These are phyloP conservation scores for Nemania sp. DNA, from an alignment of 2,329 filamentous ascomycete genomes.

Conservation along the genomic window DNA sequence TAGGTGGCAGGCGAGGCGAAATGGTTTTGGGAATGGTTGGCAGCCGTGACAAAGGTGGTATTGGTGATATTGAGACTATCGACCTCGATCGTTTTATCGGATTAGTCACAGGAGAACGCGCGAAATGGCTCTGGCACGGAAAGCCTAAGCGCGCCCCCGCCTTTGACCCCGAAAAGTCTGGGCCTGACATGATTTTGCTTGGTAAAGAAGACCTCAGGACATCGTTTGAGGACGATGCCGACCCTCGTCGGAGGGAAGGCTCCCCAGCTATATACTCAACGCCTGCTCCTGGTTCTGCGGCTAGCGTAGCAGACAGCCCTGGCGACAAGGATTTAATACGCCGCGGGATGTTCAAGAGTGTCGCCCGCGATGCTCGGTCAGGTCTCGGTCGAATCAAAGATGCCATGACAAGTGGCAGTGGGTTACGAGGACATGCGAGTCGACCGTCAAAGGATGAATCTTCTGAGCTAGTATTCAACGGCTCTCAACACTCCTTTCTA, in stretches of 20 bases:
- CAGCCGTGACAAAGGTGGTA: slow-evolving; percentile 85
- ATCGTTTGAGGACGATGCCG: slow-evolving; percentile 65
- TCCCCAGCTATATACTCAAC: slow-evolving; percentile 58
- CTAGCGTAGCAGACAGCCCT: slow-evolving; percentile 61
- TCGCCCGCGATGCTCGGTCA: slow-evolving; percentile 83
- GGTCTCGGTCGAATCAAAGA: slow-evolving; percentile 89
- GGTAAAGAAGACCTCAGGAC: slow-evolving; percentile 68
- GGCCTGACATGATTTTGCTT: slow-evolving; percentile 63
- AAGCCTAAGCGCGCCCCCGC: slow-evolving; percentile 77
- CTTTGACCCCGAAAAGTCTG: slow-evolving; percentile 60
- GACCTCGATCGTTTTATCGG: slow-evolving; percentile 87
- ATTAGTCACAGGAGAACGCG: slow-evolving; percentile 81
- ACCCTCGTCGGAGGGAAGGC: slow-evolving; percentile 61
- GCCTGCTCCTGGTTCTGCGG: slow-evolving; percentile 59
- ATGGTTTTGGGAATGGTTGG: slow-evolving; percentile 96
- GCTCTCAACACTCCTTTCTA: slow-evolving; percentile 53
- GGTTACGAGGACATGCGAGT: slow-evolving; percentile 64
- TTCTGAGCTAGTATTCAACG: slow-evolving; percentile 53
- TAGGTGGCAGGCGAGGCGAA: slow-evolving; percentile 93
- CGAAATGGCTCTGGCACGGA: slow-evolving; percentile 95
- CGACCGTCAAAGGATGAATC: slow-evolving; percentile 70
- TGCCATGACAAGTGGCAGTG: slow-evolving; percentile 72
- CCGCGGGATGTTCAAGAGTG: slow-evolving; percentile 79
- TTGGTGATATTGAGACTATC: slow-evolving; percentile 91
- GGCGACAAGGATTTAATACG: slow-evolving; percentile 69